Conservation (phyloP, 306 rosid genomes). For the Medicago ruthenica region DNA sequence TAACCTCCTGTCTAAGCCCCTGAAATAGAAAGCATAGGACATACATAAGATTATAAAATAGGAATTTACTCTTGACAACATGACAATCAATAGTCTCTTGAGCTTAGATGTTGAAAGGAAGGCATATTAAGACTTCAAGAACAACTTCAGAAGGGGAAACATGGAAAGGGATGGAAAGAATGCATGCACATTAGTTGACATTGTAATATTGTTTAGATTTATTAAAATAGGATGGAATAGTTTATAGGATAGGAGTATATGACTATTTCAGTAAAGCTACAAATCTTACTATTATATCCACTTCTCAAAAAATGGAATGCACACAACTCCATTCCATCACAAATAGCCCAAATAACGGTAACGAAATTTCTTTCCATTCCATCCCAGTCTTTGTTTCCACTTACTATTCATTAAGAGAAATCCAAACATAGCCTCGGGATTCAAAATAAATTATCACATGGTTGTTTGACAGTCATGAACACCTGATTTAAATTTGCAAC, state of each 20-base stretch:
- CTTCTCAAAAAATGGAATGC: conserved; percentile 12
- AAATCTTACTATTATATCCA: neutral
- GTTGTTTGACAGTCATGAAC: conserved; percentile 28
- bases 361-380: neutral
- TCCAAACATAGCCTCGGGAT: neutral
- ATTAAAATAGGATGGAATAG: conserved; percentile 4
- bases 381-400: neutral
- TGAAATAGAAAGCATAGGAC: conserved; percentile 45
- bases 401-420: no score
- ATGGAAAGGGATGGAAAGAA: conserved; percentile 1
- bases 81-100: conserved; percentile 20
- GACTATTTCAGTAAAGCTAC: neutral
- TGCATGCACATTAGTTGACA: neutral
- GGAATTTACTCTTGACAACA: conserved; percentile 20
- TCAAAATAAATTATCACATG: conserved; percentile 22
- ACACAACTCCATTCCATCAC: conserved; percentile 22
- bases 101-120: conserved; percentile 11
- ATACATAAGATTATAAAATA: conserved; percentile 18
- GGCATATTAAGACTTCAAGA: conserved; percentile 24
- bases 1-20: conserved; percentile 94
- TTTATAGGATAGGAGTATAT: neutral
- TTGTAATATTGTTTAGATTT: conserved; percentile 9
- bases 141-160: conserved; percentile 15
- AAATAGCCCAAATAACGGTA: neutral
- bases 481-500: conserved; percentile 2